These are phyloP conservation scores for Phytomonas francai DNA, from an alignment of 208 protist species.

Conservation along the genomic window DNA sequence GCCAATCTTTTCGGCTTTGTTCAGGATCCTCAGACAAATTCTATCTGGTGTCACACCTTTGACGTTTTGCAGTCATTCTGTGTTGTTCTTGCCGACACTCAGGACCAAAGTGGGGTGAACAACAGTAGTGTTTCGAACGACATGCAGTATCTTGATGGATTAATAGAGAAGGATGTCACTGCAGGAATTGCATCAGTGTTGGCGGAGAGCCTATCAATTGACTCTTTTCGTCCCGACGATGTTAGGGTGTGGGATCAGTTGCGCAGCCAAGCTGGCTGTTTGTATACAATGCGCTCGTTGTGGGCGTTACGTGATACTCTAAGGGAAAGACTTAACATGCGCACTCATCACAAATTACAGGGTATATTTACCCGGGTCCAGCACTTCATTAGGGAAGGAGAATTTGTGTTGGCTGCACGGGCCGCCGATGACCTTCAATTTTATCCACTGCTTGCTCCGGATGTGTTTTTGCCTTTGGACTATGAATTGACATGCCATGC, in stretches of 20 bases:
- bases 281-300: conserved; percentile 44
- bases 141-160: conserved; percentile 11
- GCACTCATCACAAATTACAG: conserved; percentile 24
- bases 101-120: neutral
- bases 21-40: neutral
- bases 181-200: conserved; percentile 47
- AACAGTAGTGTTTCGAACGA: conserved; percentile 1
- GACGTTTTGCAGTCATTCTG: conserved; percentile 46
- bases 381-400: conserved; percentile 15
- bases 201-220: conserved; percentile 24
- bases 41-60: conserved; percentile 29
- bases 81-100: conserved; percentile 16
- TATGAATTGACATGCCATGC: conserved; percentile 53
- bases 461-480: conserved; percentile 74
- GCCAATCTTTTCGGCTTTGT: conserved; percentile 10
- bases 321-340: conserved; percentile 42
- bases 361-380: conserved; percentile 22
- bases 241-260: conserved; percentile 24
- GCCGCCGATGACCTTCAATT: conserved; percentile 69
- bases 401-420: conserved; percentile 35
- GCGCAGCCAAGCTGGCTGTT: conserved; percentile 36
- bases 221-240: conserved; percentile 31
- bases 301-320: conserved; percentile 26
- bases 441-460: conserved; percentile 61
- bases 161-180: conserved; percentile 22